Base-by-base conservation (phyloP, 2,329 filamentous ascomycete genomes). In the Claviceps sp. region DNA sequence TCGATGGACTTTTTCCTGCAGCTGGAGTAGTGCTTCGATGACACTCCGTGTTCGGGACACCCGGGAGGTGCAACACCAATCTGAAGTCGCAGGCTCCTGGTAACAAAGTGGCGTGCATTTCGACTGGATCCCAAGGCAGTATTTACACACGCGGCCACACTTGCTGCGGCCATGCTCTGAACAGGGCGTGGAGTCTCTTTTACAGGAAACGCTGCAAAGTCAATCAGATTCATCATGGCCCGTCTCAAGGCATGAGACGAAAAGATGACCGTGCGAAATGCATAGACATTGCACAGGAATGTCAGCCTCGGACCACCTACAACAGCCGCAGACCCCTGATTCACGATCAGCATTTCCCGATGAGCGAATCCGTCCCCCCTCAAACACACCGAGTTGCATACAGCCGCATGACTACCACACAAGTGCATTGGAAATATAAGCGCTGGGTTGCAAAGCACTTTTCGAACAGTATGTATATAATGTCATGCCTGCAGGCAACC, bases 41-140 rank as follows among this genome's bases (percentile, higher is more conserved):
- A 46, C 49, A 30, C 20, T 11, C 49, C 49, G 49, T 46, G 49
- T 30, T 51, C 30, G 42, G 30, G 41, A 51, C 49, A 51, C 49
- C 34, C 34, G 20, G 20, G 42, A 47, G 26, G 42, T 47, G 43
- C 42, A 41, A 45, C 20, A 51, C 16, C 41, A 18, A n/a, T 47
- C 7, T 22, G 7, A 18, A 18, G 13, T 22, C 16, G 34, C 4
- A 13, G 16, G 41, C 37, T 16, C 9, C 30, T 51, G 49, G 30
- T 34, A 34, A 34, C 4, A 26, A 50, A 11, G 20, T 38, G 41
- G 41, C 34, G 34, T 50, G 26, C 44, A 46, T 46, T 38, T 40
- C 40, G 49, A 30, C 22, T 38, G 37, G 42, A 26, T 4, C 22
- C 41, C 42, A 30, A 38, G 30, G 42, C 45, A 26, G 18, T 26